Evolutionary conservation across 306 rosid species (phyloP).

Genomic region (Quercus suber): DNA sequence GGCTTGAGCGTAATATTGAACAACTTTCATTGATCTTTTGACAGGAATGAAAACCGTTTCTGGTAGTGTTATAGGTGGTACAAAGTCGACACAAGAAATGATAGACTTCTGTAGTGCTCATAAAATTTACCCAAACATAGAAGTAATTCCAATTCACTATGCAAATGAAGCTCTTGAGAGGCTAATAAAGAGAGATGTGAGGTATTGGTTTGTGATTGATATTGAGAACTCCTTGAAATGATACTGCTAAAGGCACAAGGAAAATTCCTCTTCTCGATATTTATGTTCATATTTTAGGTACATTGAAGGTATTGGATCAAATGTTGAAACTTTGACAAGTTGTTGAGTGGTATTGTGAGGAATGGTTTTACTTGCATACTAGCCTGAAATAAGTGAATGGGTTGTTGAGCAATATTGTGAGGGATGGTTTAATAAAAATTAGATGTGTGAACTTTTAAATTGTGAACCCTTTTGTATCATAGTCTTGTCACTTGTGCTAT

Average conservation of each 20-base stretch:
- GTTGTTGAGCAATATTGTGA: no score
- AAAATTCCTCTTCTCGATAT: background rate
- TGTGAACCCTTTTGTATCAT: no score
- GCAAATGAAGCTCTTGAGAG: constrained; percentile 78
- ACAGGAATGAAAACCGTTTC: constrained; percentile 59
- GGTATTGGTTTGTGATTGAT: constrained; percentile 78
- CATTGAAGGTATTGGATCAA: no score
- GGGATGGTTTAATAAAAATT: no score
- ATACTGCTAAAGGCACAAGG: background rate
- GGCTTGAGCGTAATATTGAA: background rate
- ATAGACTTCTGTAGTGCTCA: constrained; percentile 62
- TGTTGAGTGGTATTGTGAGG: no score
- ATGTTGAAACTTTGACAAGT: no score
- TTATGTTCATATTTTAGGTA: no score
- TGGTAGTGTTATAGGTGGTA: constrained; percentile 59
- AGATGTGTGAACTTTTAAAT: no score
- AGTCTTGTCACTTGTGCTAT: no score
- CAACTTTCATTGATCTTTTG: constrained; percentile 1
- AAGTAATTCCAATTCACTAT: constrained; percentile 68
- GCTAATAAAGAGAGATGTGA: constrained; percentile 60
- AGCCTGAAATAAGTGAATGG: no score
- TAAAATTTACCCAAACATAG: constrained; percentile 58
- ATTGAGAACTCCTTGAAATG: constrained; percentile 58
- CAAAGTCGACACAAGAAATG: constrained; percentile 68
- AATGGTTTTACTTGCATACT: no score